phyloP scores from a whole-genome alignment of 208 protist genomes.

The Leishmania guyanensis region DNA sequence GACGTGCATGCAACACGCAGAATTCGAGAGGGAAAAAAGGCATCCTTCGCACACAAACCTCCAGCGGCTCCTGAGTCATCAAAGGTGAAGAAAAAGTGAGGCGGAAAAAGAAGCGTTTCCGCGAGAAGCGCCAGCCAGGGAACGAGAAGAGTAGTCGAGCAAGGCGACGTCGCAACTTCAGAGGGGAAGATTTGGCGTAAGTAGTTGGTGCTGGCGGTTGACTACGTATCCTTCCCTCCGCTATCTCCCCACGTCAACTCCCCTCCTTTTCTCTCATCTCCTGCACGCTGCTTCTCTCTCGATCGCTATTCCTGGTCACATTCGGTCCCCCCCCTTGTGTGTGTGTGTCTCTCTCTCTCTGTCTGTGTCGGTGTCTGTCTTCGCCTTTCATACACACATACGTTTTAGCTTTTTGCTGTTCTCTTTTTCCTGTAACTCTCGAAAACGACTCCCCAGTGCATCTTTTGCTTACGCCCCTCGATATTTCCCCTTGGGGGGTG shows the following conservation, averaged over 20 bases:
- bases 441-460: neutral
- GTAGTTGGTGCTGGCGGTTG: neutral
- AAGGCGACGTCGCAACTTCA: neutral
- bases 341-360: neutral
- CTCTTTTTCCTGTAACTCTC: neutral
- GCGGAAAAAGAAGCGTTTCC: neutral
- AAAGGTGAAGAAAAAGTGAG: neutral
- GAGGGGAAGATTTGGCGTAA: neutral
- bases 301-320: neutral
- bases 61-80: neutral
- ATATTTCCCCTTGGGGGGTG: neutral
- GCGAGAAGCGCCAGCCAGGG: neutral
- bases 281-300: neutral
- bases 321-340: neutral
- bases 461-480: neutral
- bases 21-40: neutral
- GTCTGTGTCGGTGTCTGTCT: neutral
- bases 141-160: neutral
- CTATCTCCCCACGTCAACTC: neutral
- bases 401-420: neutral
- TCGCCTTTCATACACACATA: neutral
- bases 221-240: neutral
- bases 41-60: neutral
- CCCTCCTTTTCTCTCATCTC: neutral
- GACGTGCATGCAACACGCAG: neutral